Percentiles rank a stretch among this genome's conserved stretches.
Conservation (phyloP, 257 asterid species). For the Cordia subcordata region DNA sequence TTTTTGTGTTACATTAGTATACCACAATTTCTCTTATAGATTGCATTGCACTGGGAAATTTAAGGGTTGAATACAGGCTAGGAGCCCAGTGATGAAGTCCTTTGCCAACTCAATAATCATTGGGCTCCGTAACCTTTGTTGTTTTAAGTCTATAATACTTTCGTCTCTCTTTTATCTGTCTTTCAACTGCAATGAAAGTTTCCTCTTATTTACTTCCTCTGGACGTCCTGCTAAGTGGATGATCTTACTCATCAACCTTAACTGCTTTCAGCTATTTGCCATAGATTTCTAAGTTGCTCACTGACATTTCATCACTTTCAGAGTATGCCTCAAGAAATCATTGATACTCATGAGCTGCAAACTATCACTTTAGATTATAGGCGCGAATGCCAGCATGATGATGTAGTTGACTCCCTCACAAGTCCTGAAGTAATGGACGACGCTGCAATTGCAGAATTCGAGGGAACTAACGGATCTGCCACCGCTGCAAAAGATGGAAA, state of each 20-base stretch:
- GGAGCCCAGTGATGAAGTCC: too few species aligned
- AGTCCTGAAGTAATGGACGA: constrained; percentile 42
- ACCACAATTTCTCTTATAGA: too few species aligned
- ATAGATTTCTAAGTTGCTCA: constrained; percentile 9
- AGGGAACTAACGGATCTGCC: constrained; percentile 25
- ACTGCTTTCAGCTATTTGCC: background rate
- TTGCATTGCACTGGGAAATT: too few species aligned
- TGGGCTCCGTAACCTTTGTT: too few species aligned
- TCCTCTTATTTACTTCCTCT: too few species aligned
- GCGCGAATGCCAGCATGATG: constrained; percentile 90
- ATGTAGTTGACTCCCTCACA: constrained; percentile 88
- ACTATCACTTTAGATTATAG: constrained; percentile 83
- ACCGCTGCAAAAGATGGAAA: constrained; percentile 25
- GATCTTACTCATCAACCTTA: background rate
- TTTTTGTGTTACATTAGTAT: too few species aligned
- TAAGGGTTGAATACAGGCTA: too few species aligned
- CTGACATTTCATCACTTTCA: constrained; percentile 22
- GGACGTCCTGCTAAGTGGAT: background rate
- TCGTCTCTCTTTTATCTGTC: too few species aligned
- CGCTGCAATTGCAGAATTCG: constrained; percentile 7
- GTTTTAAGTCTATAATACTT: too few species aligned
- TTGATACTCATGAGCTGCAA: constrained; percentile 72
- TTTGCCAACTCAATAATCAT: too few species aligned
- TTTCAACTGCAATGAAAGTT: too few species aligned
- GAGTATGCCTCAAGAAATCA: constrained; percentile 90